A percentile compares a stretch with the other conserved stretches of the same genome.
Evolutionary conservation across 768 basidiomycete species (phyloP).

Genomic region (Kwoniella sp.): DNA sequence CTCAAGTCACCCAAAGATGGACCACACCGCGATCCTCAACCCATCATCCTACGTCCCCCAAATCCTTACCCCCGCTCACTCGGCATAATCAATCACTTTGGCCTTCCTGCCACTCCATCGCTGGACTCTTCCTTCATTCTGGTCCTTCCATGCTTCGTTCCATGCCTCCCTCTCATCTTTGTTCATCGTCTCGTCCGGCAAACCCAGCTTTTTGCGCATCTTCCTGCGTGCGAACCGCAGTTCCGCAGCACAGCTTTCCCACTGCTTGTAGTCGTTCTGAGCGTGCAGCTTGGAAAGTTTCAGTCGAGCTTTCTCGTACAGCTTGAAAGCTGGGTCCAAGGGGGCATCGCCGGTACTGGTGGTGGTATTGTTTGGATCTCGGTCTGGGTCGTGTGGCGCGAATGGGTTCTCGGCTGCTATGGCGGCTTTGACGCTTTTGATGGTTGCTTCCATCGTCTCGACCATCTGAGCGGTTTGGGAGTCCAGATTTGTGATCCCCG

Average conservation of each 20-base stretch:
- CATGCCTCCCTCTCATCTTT: neutral
- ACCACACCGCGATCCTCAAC: too few relatives aligned
- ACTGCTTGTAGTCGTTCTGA: neutral
- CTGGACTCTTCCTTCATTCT: neutral
- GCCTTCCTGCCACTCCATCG: neutral
- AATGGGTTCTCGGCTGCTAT: neutral
- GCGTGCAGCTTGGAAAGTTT: neutral
- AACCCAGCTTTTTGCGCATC: slow-evolving; percentile 2
- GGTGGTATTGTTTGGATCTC: too few relatives aligned
- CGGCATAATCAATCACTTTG: too few relatives aligned
- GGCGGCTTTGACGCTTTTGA: neutral
- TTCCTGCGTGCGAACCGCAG: neutral
- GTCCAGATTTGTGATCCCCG: too few relatives aligned
- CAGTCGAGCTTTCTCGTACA: neutral
- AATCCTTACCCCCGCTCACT: neutral
- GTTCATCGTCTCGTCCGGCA: neutral
- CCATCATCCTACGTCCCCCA: neutral
- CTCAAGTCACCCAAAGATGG: too few relatives aligned
- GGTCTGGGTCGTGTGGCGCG: neutral
- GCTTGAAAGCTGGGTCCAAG: neutral
- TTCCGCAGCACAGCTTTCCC: neutral
- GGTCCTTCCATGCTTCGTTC: neutral
- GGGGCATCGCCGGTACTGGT: too few relatives aligned
- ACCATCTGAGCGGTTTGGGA: too few relatives aligned
- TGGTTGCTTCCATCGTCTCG: neutral